Percentiles rank a stretch among this genome's conserved stretches.
These are phyloP conservation scores for Glarea lozoyensis DNA, from an alignment of 495 filamentous ascomycete species.

Conservation along the genomic window DNA sequence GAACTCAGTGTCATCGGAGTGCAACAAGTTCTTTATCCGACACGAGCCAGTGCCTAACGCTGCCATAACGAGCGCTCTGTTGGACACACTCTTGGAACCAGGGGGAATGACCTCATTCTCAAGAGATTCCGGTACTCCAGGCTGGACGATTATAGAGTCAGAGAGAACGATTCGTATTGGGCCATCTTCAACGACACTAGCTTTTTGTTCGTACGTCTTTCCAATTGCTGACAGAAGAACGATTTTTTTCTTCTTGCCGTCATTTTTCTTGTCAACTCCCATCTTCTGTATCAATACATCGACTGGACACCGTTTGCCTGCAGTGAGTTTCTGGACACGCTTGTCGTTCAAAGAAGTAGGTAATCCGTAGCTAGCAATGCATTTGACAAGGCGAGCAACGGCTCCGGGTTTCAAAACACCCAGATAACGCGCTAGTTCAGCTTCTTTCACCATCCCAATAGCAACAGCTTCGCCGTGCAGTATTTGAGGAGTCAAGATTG, in stretches of 20 bases:
- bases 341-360: constrained; percentile 81
- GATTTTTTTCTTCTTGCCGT: constrained; percentile 90
- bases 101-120: constrained; percentile 76
- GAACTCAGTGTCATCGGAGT: constrained; percentile 94
- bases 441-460: constrained; percentile 97
- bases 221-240: constrained; percentile 93
- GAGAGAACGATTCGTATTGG: constrained; percentile 80
- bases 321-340: constrained; percentile 74
- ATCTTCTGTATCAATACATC: constrained; percentile 83
- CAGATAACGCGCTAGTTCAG: constrained; percentile 82
- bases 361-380: constrained; percentile 84
- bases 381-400: constrained; percentile 83
- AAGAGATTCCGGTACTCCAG: constrained; percentile 52
- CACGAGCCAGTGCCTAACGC: constrained; percentile 84
- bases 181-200: constrained; percentile 77
- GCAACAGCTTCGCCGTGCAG: constrained; percentile 93
- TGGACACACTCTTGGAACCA: constrained; percentile 96
- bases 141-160: constrained; percentile 63
- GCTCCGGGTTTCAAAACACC: constrained; percentile 81
- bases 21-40: constrained; percentile 81
- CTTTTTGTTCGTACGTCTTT: constrained; percentile 73
- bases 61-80: constrained; percentile 85
- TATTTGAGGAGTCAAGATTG: constrained; percentile 89
- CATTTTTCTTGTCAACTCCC: constrained; percentile 98
- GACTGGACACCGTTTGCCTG: constrained; percentile 83